phyloP scores from a whole-genome alignment of 2,329 filamentous ascomycete species.

The Fusarium chuoi region DNA sequence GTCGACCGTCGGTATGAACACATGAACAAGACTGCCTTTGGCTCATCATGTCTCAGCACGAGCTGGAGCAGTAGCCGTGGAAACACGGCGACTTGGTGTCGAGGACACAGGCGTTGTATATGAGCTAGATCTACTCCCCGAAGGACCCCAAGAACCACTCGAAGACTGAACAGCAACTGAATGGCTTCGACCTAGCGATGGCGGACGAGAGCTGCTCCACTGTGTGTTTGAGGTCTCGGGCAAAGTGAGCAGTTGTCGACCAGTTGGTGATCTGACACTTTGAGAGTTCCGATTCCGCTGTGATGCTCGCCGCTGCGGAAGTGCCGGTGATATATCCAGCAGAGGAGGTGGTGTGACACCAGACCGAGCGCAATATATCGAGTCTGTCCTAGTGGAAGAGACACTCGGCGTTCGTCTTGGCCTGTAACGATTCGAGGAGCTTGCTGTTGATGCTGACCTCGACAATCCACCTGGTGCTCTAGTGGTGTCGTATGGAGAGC shows the following conservation, averaged over 20 bases:
- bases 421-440: neutral
- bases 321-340: neutral
- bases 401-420: neutral
- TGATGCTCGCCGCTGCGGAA: neutral
- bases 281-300: neutral
- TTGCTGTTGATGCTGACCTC: neutral
- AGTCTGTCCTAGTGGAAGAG: neutral
- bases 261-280: neutral
- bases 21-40: neutral
- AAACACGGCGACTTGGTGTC: accelerated
- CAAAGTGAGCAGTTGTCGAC: accelerated
- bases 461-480: accelerated
- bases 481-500: neutral
- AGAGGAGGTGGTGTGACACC: neutral
- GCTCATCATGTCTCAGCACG: neutral
- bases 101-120: too few species aligned
- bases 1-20: neutral
- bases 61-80: neutral
- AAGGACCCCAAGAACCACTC: neutral
- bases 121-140: accelerated
- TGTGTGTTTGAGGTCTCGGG: accelerated
- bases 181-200: neutral
- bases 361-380: neutral
- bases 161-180: neutral
- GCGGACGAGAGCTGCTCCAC: accelerated